Base-by-base conservation (phyloP, 345 rosid genomes). In the Kernera saxatilis region DNA sequence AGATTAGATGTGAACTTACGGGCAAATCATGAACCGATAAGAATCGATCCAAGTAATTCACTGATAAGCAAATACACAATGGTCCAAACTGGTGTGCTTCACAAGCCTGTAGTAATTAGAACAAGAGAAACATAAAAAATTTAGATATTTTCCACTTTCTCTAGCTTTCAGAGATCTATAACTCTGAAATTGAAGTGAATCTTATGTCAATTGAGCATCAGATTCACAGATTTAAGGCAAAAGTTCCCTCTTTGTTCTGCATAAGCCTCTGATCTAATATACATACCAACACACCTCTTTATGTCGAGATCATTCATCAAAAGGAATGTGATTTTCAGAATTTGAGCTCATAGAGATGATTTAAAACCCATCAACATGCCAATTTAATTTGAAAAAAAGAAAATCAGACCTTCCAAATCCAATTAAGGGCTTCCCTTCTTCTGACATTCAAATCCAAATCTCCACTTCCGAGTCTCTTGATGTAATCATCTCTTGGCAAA, bases 21-120 rank as follows among this genome's bases (percentile, higher is more conserved):
- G 88, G 83, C 43, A 89, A 65, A 39, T 87, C 84, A 79, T 83
- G 80, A 53, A 85, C 76, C 17, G 93, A 85, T 74, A 84, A 74
- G 81, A 89, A 87, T 6, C 93, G 83, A 73, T 89, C 91, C 79
- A 89, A 82, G 84, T 84, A 89, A 77, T 89, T 89, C 52, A 80
- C n/a, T 5, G 91, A 72, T 57, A 87, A 80, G 72, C 83, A 85
- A 21, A 81, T 29, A 74, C 84, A 75, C 72, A 79, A 54, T 15
- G 93, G 81, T 66, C 86, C 91, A 77, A 87, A 89, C 21, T 72
- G 70, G 67, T 64, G 83, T 68, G 82, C 80, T 40, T 82, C 84
- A 79, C 78, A 79, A 78, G 82, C 92, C 92, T 89, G 85, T 73
- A 55, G 64, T 8, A 25, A 15, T 64, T 0, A 44, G 11, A 53